Conservation (phyloP, 192 early-diverging fungal genomes). For the Podila horticola region DNA sequence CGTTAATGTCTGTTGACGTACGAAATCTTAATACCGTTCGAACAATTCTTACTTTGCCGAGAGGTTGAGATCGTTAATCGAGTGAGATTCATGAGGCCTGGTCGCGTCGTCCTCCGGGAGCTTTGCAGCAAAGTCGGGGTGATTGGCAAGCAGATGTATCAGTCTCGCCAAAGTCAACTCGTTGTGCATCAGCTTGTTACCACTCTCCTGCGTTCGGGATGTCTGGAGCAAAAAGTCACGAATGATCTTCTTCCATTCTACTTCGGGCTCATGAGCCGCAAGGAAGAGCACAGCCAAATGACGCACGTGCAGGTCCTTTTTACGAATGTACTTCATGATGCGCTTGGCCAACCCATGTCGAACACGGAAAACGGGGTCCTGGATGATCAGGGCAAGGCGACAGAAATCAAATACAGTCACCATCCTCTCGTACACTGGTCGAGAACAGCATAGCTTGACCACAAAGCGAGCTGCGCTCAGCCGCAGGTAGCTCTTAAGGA, state of each 20-base stretch:
- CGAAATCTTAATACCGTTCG: neutral
- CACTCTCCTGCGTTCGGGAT: constrained; percentile 34
- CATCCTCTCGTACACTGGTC: constrained; percentile 58
- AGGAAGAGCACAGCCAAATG: constrained; percentile 80
- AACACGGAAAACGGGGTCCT: constrained; percentile 86
- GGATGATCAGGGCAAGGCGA: constrained; percentile 70
- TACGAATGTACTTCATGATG: constrained; percentile 76
- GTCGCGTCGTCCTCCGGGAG: constrained; percentile 5
- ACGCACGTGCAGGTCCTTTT: constrained; percentile 69
- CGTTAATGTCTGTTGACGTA: too few species aligned
- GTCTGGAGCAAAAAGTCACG: constrained; percentile 56
- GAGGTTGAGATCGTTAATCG: constrained; percentile 33
- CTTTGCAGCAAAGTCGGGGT: constrained; percentile 79
- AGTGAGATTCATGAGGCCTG: constrained; percentile 8
- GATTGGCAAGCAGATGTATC: constrained; percentile 83
- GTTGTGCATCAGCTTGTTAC: constrained; percentile 55
- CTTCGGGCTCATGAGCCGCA: constrained; percentile 89
- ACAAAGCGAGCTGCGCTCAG: constrained; percentile 72
- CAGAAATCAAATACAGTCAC: constrained; percentile 66
- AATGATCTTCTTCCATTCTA: constrained; percentile 69
- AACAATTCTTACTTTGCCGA: constrained; percentile 14
- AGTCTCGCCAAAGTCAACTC: constrained; percentile 71
- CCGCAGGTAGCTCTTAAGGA: constrained; percentile 71
- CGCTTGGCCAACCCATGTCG: constrained; percentile 76
- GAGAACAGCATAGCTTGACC: constrained; percentile 66